phyloP scores from a whole-genome alignment of 306 rosid genomes.

The Vachellia pachyceras region DNA sequence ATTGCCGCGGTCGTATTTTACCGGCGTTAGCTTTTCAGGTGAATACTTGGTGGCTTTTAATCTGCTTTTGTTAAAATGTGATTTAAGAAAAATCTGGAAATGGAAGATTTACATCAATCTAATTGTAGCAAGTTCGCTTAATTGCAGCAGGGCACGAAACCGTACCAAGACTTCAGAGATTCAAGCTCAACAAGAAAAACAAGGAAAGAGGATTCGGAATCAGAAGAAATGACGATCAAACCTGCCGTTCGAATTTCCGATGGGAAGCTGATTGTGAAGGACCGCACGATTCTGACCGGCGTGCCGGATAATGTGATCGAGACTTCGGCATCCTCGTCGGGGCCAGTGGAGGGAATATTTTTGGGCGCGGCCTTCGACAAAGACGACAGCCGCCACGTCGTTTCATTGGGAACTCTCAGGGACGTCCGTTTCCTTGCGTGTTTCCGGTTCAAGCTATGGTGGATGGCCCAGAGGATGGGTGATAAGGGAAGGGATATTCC shows the following conservation, averaged over 20 bases:
- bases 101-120: neutral
- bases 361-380: slow-evolving; percentile 62
- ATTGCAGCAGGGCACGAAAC: slow-evolving; percentile 42
- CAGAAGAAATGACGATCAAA: slow-evolving; percentile 74
- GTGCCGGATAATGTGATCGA: slow-evolving; percentile 68
- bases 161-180: neutral
- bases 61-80: too few relatives aligned
- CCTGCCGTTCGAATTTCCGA: slow-evolving; percentile 66
- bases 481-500: slow-evolving; percentile 75
- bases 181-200: neutral
- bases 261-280: slow-evolving; percentile 66
- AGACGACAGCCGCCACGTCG: slow-evolving; percentile 69
- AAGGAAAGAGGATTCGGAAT: neutral
- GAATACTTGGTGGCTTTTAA: too few relatives aligned
- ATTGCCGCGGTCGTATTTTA: slow-evolving; percentile 28
- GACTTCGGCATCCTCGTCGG: slow-evolving; percentile 62
- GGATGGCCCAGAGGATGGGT: slow-evolving; percentile 99
- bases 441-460: slow-evolving; percentile 93
- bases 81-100: neutral
- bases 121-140: neutral
- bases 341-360: slow-evolving; percentile 74
- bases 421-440: slow-evolving; percentile 82
- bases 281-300: slow-evolving; percentile 68
- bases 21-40: slow-evolving; percentile 46
- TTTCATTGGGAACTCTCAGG: slow-evolving; percentile 58